Evolutionary conservation across 192 early-diverging fungal genomes (phyloP), one percentile per base, ranked within the genome.

Genomic region (Backusella tarrabulga): DNA sequence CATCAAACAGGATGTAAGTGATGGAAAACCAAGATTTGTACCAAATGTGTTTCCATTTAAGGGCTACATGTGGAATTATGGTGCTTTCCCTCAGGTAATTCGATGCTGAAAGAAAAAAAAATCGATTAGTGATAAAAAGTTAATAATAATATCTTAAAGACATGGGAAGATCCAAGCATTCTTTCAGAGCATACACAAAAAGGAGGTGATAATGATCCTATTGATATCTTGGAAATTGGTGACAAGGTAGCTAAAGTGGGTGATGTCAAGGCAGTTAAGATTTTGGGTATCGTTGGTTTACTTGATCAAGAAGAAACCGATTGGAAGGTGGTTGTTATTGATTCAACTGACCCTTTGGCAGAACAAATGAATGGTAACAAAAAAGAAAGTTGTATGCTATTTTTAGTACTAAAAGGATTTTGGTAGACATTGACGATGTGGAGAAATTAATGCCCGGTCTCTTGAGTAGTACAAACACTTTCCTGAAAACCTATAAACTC

Each of bases 21-120:
- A 99, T 88, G 97, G 96, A 79, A 97, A 98, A 88, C 94, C 98
- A 76, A 93, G 98, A 71, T 98, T 91, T 82, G 97, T 98, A 74
- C 92, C 95, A 82, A 99, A 99, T 88, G 93, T 94, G 83, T 99
- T 99, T 91, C 97, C 98, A 7, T 96, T 98, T 92, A 94, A 99
- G 82, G 98, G 98, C 67, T 99, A 99, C 85, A 97, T 98, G 83
- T 99, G 98, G 98, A 99, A 99, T 92, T 98, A 99, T 79, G 98
- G 98, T 76, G 98, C 98, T 68, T 90, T 99, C 77, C 98, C 98
- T 46, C 97, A 97, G 85, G 91, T 92, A 85, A 72, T 5, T 12
- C 19, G 9, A 77, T 36, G 6, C 26, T 6, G 38, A 11, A 11
- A 11, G 8, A 40, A 44, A 44, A 17, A 17, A 44, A 44, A 17